A percentile compares a stretch with the other conserved stretches of the same genome.
Evolutionary conservation across 805 yeast genomes (phyloP).

Genomic region (Myxozyma vanderwaltii): DNA sequence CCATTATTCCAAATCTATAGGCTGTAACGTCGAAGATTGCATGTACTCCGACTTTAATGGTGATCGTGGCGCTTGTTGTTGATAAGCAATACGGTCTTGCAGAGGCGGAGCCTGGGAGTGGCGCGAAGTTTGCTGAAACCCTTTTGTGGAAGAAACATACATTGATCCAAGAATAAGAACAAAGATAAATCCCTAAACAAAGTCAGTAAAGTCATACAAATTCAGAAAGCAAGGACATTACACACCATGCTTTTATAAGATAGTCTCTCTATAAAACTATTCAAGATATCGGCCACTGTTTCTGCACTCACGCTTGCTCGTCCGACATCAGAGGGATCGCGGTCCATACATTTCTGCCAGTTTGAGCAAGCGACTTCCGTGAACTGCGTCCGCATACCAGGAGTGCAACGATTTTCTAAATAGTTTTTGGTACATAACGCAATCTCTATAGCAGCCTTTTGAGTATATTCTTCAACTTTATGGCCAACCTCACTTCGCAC

Average conservation of each 20-base stretch:
- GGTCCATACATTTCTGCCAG: slow-evolving; percentile 82
- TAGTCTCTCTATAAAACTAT: slow-evolving; percentile 72
- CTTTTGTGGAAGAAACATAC: slow-evolving; percentile 44
- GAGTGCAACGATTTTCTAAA: slow-evolving; percentile 66
- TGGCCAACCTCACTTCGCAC: slow-evolving; percentile 69
- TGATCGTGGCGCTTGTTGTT: not conserved
- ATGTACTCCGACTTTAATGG: not conserved
- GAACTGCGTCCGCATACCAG: slow-evolving; percentile 70
- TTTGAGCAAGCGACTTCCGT: slow-evolving; percentile 65
- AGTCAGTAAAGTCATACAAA: not conserved
- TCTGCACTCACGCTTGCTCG: slow-evolving; percentile 75
- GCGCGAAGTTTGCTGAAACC: slow-evolving; percentile 6
- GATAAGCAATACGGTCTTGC: slow-evolving; percentile 4
- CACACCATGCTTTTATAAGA: slow-evolving; percentile 62
- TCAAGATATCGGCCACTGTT: slow-evolving; percentile 77
- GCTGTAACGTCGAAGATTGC: not conserved
- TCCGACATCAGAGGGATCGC: slow-evolving; percentile 69
- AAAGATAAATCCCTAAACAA: slow-evolving; percentile 43
- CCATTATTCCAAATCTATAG: not conserved
- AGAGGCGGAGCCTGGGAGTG: not conserved
- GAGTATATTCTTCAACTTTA: slow-evolving; percentile 64
- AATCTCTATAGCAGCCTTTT: slow-evolving; percentile 64
- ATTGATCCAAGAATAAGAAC: slow-evolving; percentile 55
- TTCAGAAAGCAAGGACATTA: slow-evolving; percentile 35
- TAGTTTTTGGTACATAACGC: slow-evolving; percentile 71